phyloP scores from a whole-genome alignment of 257 asterid species.

The Nemophila menziesii region DNA sequence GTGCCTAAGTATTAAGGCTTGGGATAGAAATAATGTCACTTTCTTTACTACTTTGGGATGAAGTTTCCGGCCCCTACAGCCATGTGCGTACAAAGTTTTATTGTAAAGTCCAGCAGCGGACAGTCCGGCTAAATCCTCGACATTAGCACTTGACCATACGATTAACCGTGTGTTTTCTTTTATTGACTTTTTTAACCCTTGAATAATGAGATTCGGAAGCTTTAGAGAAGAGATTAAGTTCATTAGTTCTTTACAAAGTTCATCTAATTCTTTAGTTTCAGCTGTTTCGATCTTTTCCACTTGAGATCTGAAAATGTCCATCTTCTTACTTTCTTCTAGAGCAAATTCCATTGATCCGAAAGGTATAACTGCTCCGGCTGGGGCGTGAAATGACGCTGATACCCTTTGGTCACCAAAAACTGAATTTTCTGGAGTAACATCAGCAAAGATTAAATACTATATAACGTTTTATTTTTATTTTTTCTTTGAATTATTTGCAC shows the following conservation, averaged over 20 bases:
- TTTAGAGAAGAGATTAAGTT: slow-evolving; percentile 44
- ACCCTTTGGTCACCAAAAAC: slow-evolving; percentile 68
- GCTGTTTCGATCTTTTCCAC: slow-evolving; percentile 56
- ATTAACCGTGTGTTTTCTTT: slow-evolving; percentile 40
- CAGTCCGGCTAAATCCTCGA: slow-evolving; percentile 96
- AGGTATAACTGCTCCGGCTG: slow-evolving; percentile 72
- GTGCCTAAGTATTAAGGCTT: too few relatives aligned
- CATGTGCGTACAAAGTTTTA: too few relatives aligned
- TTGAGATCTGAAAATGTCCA: slow-evolving; percentile 41
- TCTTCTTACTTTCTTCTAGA: slow-evolving; percentile 35
- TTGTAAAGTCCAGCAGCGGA: slow-evolving; percentile 95
- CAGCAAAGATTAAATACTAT: too few relatives aligned
- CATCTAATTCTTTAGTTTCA: slow-evolving; percentile 47
- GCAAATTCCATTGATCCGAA: slow-evolving; percentile 78
- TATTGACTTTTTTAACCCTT: slow-evolving; percentile 33
- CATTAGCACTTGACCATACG: slow-evolving; percentile 92
- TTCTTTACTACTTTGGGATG: too few relatives aligned
- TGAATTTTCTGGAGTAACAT: too few relatives aligned
- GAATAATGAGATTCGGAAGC: slow-evolving; percentile 36
- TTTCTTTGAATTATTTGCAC: too few relatives aligned
- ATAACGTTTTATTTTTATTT: neutral
- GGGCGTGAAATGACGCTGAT: slow-evolving; percentile 67
- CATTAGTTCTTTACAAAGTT: slow-evolving; percentile 51
- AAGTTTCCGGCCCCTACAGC: too few relatives aligned
- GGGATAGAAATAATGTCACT: too few relatives aligned